Base-by-base conservation (phyloP, 257 asterid species). In the Solanum sejunctum region DNA sequence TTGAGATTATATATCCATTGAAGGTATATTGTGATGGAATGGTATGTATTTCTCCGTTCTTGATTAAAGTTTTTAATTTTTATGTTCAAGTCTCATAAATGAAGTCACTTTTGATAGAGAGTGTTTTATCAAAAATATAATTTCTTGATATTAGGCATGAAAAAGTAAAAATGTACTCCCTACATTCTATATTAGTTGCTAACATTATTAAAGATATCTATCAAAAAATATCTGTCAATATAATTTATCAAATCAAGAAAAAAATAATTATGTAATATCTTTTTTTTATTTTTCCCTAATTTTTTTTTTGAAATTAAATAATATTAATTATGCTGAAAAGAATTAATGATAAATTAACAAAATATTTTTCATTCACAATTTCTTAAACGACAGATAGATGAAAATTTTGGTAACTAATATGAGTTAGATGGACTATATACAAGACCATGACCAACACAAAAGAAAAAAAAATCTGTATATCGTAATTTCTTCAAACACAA, bases 401-500 rank as follows among this genome's bases (percentile, higher is more conserved):
- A 10, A n/a, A 10, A 60, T n/a, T 58, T 0, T n/a, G 8, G 21
- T n/a, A n/a, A 60, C 15, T 60, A 58, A 58, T 58, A 58, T 58
- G 21, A 4, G 1, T n/a, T 15, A 0, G 3, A 58, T 12, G 8
- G 7, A n/a, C 3, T n/a, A 61, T 21, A 61, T 7, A 36, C 26
- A 61, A 61, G 69, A 61, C 69, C 69, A 21, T 61, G 36, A 21
- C 60, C 28, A 57, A 61, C 83, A 17, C 66, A 32, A 81, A 58
- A 32, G 36, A 32, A 32, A 32, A 32, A 32, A n/a, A 60, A 9
- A 11, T 0, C 0, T 36, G 6, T 36, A 5, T 36, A 1, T 36
- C 41, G 6, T 36, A 36, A 36, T 36, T 36, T 36, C 0, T 36
- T 36, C 6, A 36, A 3, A 36, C 41, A 36, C 41, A 36, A 36